Evolutionary conservation across 371 early-diverging fungal species (phyloP).

Genomic region (Rhizomucor pusillus): DNA sequence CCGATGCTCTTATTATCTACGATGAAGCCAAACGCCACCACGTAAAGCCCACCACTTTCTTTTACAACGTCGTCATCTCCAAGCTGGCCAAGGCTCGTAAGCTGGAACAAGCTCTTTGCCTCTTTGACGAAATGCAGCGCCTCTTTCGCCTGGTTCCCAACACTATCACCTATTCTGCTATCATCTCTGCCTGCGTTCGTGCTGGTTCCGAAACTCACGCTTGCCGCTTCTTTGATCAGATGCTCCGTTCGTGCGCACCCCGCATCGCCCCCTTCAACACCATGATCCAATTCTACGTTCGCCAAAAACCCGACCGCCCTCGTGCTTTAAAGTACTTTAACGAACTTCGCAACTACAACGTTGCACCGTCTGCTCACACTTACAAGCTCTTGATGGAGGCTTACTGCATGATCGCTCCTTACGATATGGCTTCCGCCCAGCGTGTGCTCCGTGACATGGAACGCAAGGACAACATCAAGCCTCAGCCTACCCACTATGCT

Average conservation of each 20-base stretch:
- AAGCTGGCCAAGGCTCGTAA: conserved; percentile 66
- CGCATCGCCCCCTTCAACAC: conserved; percentile 59
- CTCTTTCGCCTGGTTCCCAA: conserved; percentile 49
- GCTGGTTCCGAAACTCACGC: conserved; percentile 57
- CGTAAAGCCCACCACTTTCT: conserved; percentile 59
- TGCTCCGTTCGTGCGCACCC: conserved; percentile 45
- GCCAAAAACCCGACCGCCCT: conserved; percentile 56
- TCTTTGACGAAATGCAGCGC: conserved; percentile 62
- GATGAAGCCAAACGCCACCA: conserved; percentile 59
- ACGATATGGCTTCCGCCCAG: conserved; percentile 58
- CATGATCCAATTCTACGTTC: conserved; percentile 67
- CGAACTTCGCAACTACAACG: conserved; percentile 42
- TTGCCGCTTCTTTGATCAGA: conserved; percentile 46
- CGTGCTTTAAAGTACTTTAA: conserved; percentile 52
- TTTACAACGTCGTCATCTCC: conserved; percentile 65
- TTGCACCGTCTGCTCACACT: conserved; percentile 57
- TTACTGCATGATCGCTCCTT: conserved; percentile 56
- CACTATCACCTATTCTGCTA: conserved; percentile 59
- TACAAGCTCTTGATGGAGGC: conserved; percentile 63
- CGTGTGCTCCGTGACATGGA: conserved; percentile 48
- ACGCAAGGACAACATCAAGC: conserved; percentile 38
- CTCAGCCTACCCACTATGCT: conserved; percentile 58
- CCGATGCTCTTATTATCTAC: conserved; percentile 51
- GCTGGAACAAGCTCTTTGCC: conserved; percentile 49
- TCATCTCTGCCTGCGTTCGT: conserved; percentile 63